These are phyloP conservation scores for Biscogniauxia sp. DNA, from an alignment of 2,329 filamentous ascomycete species.

Conservation along the genomic window DNA sequence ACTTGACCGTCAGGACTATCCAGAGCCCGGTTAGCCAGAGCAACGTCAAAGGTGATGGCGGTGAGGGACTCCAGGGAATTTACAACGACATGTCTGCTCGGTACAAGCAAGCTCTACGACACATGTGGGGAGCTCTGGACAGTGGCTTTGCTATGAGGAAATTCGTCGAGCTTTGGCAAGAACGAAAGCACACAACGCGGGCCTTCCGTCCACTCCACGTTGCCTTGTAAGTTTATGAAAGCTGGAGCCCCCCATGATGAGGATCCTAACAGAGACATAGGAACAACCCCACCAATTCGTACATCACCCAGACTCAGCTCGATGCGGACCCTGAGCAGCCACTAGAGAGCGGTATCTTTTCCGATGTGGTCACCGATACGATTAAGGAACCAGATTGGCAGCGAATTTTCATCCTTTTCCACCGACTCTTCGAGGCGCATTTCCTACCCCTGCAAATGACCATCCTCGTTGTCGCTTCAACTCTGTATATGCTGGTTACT, in stretches of 20 bases:
- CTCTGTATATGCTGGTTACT: conserved; percentile 56
- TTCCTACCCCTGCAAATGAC: conserved; percentile 68
- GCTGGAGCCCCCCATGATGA: not conserved
- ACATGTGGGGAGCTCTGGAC: conserved; percentile 75
- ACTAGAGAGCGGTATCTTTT: conserved; percentile 52
- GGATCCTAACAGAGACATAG: conserved; percentile 25
- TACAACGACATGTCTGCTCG: conserved; percentile 60
- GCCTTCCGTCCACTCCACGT: conserved; percentile 56
- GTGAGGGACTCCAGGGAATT: conserved; percentile 52
- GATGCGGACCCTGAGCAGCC: conserved; percentile 39
- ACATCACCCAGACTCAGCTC: conserved; percentile 46
- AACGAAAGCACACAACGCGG: conserved; percentile 54
- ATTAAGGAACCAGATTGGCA: conserved; percentile 52
- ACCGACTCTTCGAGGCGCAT: conserved; percentile 72
- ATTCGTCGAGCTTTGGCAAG: conserved; percentile 54
- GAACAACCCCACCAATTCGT: conserved; percentile 45
- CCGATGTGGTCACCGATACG: conserved; percentile 51
- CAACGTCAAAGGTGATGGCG: conserved; percentile 63
- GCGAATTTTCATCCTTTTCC: conserved; percentile 57
- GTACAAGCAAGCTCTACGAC: conserved; percentile 69
- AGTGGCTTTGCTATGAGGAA: conserved; percentile 64
- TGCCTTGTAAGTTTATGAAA: conserved; percentile 34
- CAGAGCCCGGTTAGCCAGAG: conserved; percentile 70
- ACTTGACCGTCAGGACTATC: conserved; percentile 62
- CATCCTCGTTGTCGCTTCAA: conserved; percentile 61